phyloP scores from a whole-genome alignment of 1,284 basidiomycete species.

The Heterobasidion parviporum region DNA sequence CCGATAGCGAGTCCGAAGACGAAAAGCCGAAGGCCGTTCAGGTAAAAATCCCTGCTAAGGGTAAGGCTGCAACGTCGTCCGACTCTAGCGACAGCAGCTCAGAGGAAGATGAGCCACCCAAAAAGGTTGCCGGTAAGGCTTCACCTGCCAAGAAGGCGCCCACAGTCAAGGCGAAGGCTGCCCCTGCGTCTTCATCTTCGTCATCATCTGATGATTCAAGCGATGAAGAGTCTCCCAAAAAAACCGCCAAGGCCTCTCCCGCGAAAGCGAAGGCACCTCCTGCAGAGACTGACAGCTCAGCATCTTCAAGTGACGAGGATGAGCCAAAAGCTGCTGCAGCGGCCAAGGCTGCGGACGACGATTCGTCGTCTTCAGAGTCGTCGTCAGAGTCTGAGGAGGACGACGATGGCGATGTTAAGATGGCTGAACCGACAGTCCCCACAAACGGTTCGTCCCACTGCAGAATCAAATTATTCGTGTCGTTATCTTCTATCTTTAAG shows the following conservation, averaged over 20 bases:
- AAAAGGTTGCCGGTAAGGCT: slow-evolving; percentile 36
- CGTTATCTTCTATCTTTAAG: slow-evolving; percentile 19
- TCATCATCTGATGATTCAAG: background rate
- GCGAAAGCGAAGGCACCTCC: slow-evolving; percentile 17
- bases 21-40: slow-evolving; percentile 31
- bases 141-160: slow-evolving; percentile 25
- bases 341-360: slow-evolving; percentile 12
- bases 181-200: background rate
- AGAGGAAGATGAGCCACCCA: slow-evolving; percentile 21
- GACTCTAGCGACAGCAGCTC: slow-evolving; percentile 16
- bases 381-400: slow-evolving; percentile 20
- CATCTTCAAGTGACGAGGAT: slow-evolving; percentile 6
- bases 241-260: slow-evolving; percentile 14
- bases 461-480: background rate
- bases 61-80: slow-evolving; percentile 15
- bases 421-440: slow-evolving; percentile 37
- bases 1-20: slow-evolving; percentile 16
- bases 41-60: slow-evolving; percentile 21
- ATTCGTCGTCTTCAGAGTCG: slow-evolving; percentile 8
- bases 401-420: slow-evolving; percentile 51
- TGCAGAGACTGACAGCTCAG: slow-evolving; percentile 2
- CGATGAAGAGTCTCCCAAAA: slow-evolving; percentile 4
- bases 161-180: background rate
- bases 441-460: slow-evolving; percentile 30
- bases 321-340: slow-evolving; percentile 4